Evolutionary conservation across 2,329 filamentous ascomycete species (phyloP).

Genomic region (Fusarium cicatricum): DNA sequence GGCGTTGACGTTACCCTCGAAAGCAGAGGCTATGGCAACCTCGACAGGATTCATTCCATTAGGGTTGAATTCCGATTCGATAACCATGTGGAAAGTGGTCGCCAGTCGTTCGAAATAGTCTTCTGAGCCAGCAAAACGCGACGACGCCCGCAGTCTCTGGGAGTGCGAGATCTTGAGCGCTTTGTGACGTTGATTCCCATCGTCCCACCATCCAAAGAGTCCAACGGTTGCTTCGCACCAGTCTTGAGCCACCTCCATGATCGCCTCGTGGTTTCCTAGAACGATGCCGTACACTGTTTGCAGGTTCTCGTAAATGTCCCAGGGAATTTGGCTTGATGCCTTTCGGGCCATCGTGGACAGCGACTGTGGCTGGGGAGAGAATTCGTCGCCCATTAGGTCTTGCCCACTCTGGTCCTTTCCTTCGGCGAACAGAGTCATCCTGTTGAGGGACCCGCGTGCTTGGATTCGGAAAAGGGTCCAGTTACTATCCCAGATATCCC

Average conservation of each 20-base stretch:
- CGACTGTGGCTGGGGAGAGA: slow-evolving; percentile 56
- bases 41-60: slow-evolving; percentile 80
- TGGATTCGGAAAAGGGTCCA: slow-evolving; percentile 87
- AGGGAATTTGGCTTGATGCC: slow-evolving; percentile 87
- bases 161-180: slow-evolving; percentile 52
- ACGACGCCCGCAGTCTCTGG: slow-evolving; percentile 47
- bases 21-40: slow-evolving; percentile 80
- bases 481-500: slow-evolving; percentile 82
- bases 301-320: slow-evolving; percentile 88
- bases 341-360: slow-evolving; percentile 74
- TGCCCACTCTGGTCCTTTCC: slow-evolving; percentile 63
- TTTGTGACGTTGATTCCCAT: slow-evolving; percentile 64
- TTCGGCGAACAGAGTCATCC: slow-evolving; percentile 82
- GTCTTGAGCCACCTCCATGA: slow-evolving; percentile 81
- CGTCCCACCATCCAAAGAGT: slow-evolving; percentile 92
- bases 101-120: slow-evolving; percentile 79
- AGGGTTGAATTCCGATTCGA: slow-evolving; percentile 76
- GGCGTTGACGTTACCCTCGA: slow-evolving; percentile 83
- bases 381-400: slow-evolving; percentile 44
- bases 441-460: slow-evolving; percentile 72
- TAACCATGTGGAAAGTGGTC: slow-evolving; percentile 73
- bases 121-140: slow-evolving; percentile 62
- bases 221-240: slow-evolving; percentile 91
- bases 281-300: slow-evolving; percentile 82
- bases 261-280: slow-evolving; percentile 77